Evolutionary conservation across 1,284 basidiomycete genomes (phyloP).

Genomic region (Tetrapyrgos nigripes): DNA sequence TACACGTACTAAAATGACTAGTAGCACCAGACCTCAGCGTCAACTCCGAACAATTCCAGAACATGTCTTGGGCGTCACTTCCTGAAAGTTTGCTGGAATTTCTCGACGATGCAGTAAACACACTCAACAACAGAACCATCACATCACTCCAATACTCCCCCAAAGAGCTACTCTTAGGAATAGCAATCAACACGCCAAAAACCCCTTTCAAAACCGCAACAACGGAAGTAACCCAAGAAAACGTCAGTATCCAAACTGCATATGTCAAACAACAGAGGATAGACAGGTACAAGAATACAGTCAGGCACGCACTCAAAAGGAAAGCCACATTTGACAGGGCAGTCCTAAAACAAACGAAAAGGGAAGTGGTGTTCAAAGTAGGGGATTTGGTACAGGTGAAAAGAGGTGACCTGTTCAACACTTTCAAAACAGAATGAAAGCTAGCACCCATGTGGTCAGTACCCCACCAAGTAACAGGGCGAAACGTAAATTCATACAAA

Average conservation of each 20-base stretch:
- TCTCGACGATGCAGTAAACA: conserved; percentile 29
- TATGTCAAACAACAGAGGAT: conserved; percentile 32
- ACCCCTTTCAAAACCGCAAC: conserved; percentile 9
- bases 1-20: conserved; percentile 31
- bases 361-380: conserved; percentile 16
- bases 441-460: conserved; percentile 26
- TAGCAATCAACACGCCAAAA: conserved; percentile 32
- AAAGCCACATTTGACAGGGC: conserved; percentile 26
- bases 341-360: conserved; percentile 14
- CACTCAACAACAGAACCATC: conserved; percentile 26
- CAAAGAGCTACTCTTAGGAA: conserved; percentile 1
- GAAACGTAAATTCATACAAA: conserved; percentile 25
- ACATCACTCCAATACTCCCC: neutral
- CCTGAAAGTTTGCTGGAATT: conserved; percentile 34
- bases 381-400: conserved; percentile 23
- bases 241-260: conserved; percentile 19
- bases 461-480: conserved; percentile 19
- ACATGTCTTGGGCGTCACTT: conserved; percentile 6
- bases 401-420: conserved; percentile 23
- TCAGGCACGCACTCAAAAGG: conserved; percentile 20
- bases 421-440: conserved; percentile 23
- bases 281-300: conserved; percentile 25
- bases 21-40: conserved; percentile 36
- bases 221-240: neutral
- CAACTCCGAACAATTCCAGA: conserved; percentile 28